A percentile compares a stretch with the other conserved stretches of the same genome.
These are phyloP conservation scores for Juglanconis juglandina DNA, from an alignment of 2,329 filamentous ascomycete genomes.

Conservation along the genomic window DNA sequence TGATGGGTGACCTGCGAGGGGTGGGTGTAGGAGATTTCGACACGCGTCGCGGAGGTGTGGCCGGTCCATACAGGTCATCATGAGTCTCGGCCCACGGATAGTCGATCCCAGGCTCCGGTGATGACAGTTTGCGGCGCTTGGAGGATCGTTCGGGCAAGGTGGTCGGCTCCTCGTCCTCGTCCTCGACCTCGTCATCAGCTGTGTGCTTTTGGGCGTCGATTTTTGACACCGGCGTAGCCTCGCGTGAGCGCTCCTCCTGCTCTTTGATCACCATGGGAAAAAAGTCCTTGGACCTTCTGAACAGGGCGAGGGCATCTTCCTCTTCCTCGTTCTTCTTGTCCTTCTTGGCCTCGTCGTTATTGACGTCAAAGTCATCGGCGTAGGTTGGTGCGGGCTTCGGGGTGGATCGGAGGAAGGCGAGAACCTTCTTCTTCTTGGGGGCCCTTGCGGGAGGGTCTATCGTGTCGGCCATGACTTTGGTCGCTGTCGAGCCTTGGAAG, in stretches of 20 bases:
- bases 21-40: background rate
- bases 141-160: background rate
- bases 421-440: constrained; percentile 22
- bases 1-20: background rate
- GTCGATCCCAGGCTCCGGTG: background rate
- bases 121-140: constrained; percentile 16
- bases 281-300: constrained; percentile 49
- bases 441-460: constrained; percentile 6
- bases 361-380: background rate
- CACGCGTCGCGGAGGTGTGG: constrained; percentile 9
- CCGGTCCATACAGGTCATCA: constrained; percentile 16
- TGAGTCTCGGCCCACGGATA: background rate
- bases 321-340: constrained; percentile 25
- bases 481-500: background rate
- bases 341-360: constrained; percentile 10
- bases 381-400: background rate
- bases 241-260: constrained; percentile 7
- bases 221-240: constrained; percentile 8
- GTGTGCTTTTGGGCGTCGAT: background rate
- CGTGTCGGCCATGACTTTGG: constrained; percentile 6
- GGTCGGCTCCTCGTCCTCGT: constrained; percentile 15
- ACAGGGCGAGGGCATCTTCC: constrained; percentile 42
- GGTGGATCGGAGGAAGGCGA: constrained; percentile 24
- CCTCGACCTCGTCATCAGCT: constrained; percentile 8
- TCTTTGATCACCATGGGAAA: constrained; percentile 36